Evolutionary conservation across 768 basidiomycete genomes (phyloP).

Genomic region (Phlegmacium glaucopus): DNA sequence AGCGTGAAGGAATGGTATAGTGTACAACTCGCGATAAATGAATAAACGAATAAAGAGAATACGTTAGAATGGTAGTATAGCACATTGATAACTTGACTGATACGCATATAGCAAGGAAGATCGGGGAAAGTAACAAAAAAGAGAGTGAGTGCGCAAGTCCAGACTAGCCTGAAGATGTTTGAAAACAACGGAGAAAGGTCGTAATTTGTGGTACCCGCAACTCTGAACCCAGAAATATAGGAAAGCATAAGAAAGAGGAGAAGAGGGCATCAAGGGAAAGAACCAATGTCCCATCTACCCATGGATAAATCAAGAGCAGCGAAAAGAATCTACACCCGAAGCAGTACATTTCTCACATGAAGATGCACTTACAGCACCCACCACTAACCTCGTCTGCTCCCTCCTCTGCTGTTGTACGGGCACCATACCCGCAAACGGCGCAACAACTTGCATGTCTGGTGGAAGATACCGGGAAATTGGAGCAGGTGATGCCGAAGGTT

Average conservation of each 20-base stretch:
- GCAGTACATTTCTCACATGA: constrained; percentile 57
- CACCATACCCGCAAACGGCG: neutral
- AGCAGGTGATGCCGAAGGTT: constrained; percentile 49
- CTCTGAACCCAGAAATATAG: neutral
- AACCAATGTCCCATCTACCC: neutral
- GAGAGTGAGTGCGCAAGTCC: neutral
- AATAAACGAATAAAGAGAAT: neutral
- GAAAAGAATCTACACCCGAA: neutral
- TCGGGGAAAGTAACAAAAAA: neutral
- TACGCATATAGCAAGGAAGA: neutral
- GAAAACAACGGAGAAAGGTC: too few species aligned
- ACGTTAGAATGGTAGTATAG: neutral
- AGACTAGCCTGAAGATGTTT: neutral
- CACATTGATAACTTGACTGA: constrained; percentile 3
- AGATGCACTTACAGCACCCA: constrained; percentile 79
- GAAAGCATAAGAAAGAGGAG: neutral
- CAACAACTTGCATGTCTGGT: neutral
- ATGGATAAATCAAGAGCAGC: neutral
- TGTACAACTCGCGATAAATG: neutral
- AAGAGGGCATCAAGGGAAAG: neutral
- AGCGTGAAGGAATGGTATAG: neutral
- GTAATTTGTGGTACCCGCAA: too few species aligned
- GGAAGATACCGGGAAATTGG: constrained; percentile 65
- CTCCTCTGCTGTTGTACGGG: constrained; percentile 16
- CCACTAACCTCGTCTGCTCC: constrained; percentile 47